These are phyloP conservation scores for Flaveria ramosissima DNA, from an alignment of 129 eudicot genomes.

Conservation along the genomic window DNA sequence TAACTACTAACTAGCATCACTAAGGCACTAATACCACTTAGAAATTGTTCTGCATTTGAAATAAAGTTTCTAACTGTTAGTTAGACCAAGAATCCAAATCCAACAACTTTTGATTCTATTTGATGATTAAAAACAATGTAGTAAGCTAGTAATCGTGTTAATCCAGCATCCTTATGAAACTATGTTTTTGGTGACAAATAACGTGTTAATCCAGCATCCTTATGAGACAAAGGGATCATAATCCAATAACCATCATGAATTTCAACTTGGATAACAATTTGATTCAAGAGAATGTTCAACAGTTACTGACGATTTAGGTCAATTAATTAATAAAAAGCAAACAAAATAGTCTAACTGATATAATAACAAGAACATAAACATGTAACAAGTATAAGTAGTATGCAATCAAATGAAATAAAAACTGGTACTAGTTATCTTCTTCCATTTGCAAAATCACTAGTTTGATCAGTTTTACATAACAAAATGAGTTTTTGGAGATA, in stretches of 20 bases:
- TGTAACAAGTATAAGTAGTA: too few species aligned
- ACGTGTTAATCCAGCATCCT: too few species aligned
- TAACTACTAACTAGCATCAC: constrained; percentile 99
- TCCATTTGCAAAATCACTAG: neutral
- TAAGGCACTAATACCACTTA: constrained; percentile 69
- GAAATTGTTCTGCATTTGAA: constrained; percentile 95
- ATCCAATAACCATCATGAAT: neutral
- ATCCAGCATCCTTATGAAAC: too few species aligned
- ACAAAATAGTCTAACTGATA: neutral
- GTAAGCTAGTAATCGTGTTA: neutral
- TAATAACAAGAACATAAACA: neutral
- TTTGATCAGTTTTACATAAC: neutral
- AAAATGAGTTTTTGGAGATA: too few species aligned
- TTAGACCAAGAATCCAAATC: constrained; percentile 1
- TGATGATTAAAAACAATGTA: constrained; percentile 24
- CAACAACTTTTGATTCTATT: neutral
- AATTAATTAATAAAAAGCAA: too few species aligned
- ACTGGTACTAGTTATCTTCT: too few species aligned
- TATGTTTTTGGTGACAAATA: too few species aligned
- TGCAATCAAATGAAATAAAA: too few species aligned
- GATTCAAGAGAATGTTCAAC: neutral
- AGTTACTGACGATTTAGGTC: neutral
- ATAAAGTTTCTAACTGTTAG: constrained; percentile 29
- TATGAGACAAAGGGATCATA: neutral
- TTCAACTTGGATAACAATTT: neutral